These are phyloP conservation scores for Dactylonectria macrodidyma DNA, from an alignment of 2,329 filamentous ascomycete species.

Conservation along the genomic window DNA sequence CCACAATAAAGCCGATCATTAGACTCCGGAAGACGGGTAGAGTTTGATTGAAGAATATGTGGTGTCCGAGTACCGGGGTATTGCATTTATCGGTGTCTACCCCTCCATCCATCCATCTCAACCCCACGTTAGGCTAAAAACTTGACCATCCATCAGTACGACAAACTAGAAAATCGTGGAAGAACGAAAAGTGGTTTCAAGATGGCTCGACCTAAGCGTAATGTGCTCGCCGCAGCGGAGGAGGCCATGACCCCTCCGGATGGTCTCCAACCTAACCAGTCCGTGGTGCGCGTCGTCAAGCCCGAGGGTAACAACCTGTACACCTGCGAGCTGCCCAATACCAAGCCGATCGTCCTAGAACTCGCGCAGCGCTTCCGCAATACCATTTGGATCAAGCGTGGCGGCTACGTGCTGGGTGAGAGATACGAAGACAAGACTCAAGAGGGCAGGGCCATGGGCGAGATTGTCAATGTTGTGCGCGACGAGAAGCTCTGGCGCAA, in stretches of 20 bases:
- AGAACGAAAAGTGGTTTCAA: slow-evolving; percentile 9
- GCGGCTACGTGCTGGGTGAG: slow-evolving; percentile 89
- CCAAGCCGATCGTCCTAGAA: slow-evolving; percentile 80
- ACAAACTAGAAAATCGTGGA: background rate
- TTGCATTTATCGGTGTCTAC: slow-evolving; percentile 25
- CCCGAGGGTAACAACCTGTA: slow-evolving; percentile 93
- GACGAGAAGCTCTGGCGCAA: slow-evolving; percentile 96
- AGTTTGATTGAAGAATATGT: slow-evolving; percentile 1
- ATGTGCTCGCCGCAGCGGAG: slow-evolving; percentile 82
- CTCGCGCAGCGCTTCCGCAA: slow-evolving; percentile 89
- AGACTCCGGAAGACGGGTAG: background rate
- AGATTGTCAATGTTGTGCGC: slow-evolving; percentile 93
- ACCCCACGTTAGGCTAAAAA: slow-evolving; percentile 27
- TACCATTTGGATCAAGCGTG: slow-evolving; percentile 93
- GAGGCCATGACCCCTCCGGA: slow-evolving; percentile 74
- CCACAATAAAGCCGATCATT: background rate
- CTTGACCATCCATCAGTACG: slow-evolving; percentile 7
- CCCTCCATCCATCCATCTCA: slow-evolving; percentile 24
- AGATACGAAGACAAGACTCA: slow-evolving; percentile 73
- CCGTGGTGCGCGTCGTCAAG: slow-evolving; percentile 83
- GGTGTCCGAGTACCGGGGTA: slow-evolving; percentile 5
- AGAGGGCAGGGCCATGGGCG: slow-evolving; percentile 85
- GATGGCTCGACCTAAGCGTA: slow-evolving; percentile 72
- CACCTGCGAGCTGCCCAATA: slow-evolving; percentile 79
- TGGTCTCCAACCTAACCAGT: slow-evolving; percentile 72